Evolutionary conservation across 2,329 filamentous ascomycete genomes (phyloP), one percentile per base, ranked within the genome.

Genomic region (Botryotinia calthae): DNA sequence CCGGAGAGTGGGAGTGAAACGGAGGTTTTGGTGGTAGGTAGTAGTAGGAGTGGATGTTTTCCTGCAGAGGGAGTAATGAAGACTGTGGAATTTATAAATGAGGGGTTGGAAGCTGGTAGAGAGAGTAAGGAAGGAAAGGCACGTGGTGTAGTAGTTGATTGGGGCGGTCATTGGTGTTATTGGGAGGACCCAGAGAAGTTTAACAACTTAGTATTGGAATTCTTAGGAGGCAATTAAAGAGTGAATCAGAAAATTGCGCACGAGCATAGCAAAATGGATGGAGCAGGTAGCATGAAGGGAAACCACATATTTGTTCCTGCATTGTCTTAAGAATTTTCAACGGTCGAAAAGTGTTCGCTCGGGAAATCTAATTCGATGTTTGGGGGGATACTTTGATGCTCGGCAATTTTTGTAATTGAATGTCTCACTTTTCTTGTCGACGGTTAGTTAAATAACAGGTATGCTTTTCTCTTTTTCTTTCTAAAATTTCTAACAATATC

Each of bases 101-200:
- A 72, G 12, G 75, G 70, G 10, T n/a, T 37, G 16, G 51, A 46
- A 12, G n/a, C 6, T 0, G n/a, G 28, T 25, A 74, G 65, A 16
- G 42, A 42, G 34, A 44, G 6, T 22, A 16, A 25, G 20, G 3
- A 69, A 34, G 48, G 25, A 8, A 76, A 51, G 56, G 78, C 78
- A n/a, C 73, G 54, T 20, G 79, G 79, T 2, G 70, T 77, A 20
- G 76, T 77, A 16, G 79, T 79, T 20, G 72, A 76, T 58, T 80
- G 79, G 77, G 80, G 80, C 44, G 80, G 80, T 1, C 80, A 81
- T 76, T 81, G 80, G 80, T 78, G 79, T 69, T 81, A 81, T 70
- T 81, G 79, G 78, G 80, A 81, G 72, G 73, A 79, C 71, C 76
- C 77, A 22, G 74, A 73, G 72, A 76, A 62, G 64, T 81, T 81